Evolutionary conservation across 2,329 filamentous ascomycete species (phyloP).

Genomic region (Plectosphaerella plurivora): DNA sequence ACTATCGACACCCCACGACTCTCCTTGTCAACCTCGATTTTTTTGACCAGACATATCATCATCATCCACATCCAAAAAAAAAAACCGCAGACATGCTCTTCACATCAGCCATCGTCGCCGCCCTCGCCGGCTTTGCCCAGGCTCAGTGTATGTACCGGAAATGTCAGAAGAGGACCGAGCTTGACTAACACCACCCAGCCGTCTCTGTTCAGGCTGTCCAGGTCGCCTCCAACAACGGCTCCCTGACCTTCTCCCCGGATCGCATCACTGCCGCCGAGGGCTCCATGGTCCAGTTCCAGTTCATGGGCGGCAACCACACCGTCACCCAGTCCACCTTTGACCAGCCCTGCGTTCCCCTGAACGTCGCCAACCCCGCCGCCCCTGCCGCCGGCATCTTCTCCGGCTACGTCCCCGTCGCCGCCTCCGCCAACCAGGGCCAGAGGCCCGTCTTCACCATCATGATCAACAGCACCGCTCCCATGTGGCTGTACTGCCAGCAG

Average conservation of each 20-base stretch:
- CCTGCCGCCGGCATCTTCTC: slow-evolving; percentile 59
- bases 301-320: slow-evolving; percentile 68
- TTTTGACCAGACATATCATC: slow-evolving; percentile 14
- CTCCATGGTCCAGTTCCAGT: slow-evolving; percentile 63
- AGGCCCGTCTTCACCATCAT: slow-evolving; percentile 67
- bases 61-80: slow-evolving; percentile 6
- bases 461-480: slow-evolving; percentile 63
- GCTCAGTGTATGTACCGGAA: slow-evolving; percentile 34
- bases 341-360: slow-evolving; percentile 56
- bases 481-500: slow-evolving; percentile 79
- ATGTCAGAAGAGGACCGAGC: background rate
- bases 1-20: slow-evolving; percentile 8
- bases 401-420: slow-evolving; percentile 61
- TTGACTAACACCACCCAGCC: slow-evolving; percentile 18
- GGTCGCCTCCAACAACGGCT: slow-evolving; percentile 53
- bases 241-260: slow-evolving; percentile 61
- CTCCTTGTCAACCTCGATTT: slow-evolving; percentile 11
- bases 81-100: slow-evolving; percentile 45
- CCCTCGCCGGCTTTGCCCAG: slow-evolving; percentile 42
- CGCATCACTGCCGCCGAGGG: slow-evolving; percentile 60
- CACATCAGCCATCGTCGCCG: slow-evolving; percentile 39
- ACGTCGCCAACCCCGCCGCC: slow-evolving; percentile 35
- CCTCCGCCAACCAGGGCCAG: slow-evolving; percentile 40
- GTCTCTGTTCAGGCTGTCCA: slow-evolving; percentile 57
- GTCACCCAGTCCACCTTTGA: slow-evolving; percentile 75